phyloP scores from a whole-genome alignment of 441 rosid genomes.

The Populus trichocarpa region DNA sequence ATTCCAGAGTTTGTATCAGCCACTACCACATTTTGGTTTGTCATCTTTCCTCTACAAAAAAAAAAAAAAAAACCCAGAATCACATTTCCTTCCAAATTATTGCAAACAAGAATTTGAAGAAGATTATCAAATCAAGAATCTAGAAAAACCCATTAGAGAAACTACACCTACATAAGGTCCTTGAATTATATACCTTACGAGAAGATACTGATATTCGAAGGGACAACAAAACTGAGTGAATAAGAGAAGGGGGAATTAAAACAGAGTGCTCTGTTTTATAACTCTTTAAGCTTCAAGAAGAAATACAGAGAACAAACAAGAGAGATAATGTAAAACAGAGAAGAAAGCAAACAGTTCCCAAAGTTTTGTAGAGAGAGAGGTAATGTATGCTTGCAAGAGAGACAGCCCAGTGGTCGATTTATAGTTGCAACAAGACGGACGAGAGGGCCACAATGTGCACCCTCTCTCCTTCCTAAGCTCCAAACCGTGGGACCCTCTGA shows the following conservation, averaged over 20 bases:
- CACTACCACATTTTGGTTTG: constrained; percentile 67
- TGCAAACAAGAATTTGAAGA: neutral
- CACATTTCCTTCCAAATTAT: neutral
- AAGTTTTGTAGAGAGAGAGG: constrained; percentile 5
- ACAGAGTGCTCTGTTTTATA: constrained; percentile 31
- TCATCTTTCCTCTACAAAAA: constrained; percentile 28
- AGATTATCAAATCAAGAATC: constrained; percentile 2
- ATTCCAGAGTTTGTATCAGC: constrained; percentile 44
- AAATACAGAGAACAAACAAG: neutral
- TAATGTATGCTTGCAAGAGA: constrained; percentile 29
- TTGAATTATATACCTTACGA: neutral
- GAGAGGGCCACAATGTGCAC: constrained; percentile 6
- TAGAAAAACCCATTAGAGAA: constrained; percentile 18
- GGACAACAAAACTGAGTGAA: neutral
- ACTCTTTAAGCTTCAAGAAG: neutral
- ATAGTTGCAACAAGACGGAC: constrained; percentile 46
- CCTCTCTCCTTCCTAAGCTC: neutral
- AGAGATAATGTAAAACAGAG: neutral
- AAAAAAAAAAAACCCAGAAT: neutral
- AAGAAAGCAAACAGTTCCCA: neutral
- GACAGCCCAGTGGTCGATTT: constrained; percentile 30
- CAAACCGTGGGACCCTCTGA: neutral
- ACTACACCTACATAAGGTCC: neutral
- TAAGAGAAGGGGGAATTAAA: constrained; percentile 5
- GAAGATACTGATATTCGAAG: no score